These are phyloP conservation scores for Lasiosphaeris hirsuta DNA, from an alignment of 495 filamentous ascomycete genomes.

Conservation along the genomic window DNA sequence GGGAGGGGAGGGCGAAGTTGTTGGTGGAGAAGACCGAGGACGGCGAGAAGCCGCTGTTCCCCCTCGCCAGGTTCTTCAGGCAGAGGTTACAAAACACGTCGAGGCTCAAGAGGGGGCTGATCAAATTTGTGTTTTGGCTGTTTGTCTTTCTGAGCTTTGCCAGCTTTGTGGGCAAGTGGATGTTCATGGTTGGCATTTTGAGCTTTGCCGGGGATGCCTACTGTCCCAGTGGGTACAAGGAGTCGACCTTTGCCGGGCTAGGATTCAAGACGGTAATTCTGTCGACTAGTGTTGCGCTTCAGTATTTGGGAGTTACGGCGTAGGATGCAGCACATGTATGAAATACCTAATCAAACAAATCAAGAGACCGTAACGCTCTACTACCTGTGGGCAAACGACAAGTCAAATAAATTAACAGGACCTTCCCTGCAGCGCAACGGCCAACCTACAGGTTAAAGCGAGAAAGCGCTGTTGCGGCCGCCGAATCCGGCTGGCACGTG, in stretches of 20 bases:
- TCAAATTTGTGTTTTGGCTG: constrained; percentile 8
- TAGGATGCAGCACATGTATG: too few species aligned
- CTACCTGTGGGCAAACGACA: too few species aligned
- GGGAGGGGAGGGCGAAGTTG: background rate
- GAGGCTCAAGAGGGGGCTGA: constrained; percentile 1
- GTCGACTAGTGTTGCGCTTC: background rate
- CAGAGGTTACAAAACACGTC: constrained; percentile 6
- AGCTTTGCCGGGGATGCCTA: constrained; percentile 7
- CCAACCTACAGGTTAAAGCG: too few species aligned
- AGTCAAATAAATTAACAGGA: too few species aligned
- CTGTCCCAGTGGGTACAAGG: constrained; percentile 7
- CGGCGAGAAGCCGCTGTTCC: constrained; percentile 3
- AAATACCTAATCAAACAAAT: too few species aligned
- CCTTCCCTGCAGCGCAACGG: too few species aligned
- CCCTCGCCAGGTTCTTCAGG: background rate
- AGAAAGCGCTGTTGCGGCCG: too few species aligned
- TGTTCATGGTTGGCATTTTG: constrained; percentile 10
- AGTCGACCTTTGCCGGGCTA: constrained; percentile 5
- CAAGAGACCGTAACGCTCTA: too few species aligned
- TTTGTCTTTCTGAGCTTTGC: constrained; percentile 5
- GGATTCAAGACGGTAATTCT: constrained; percentile 6
- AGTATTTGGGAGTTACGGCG: constrained; percentile 4
- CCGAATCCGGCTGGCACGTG: too few species aligned
- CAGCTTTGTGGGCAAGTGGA: constrained; percentile 10
- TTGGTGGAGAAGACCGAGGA: background rate